These are phyloP conservation scores for Tuctoria greenei DNA, from an alignment of 176 grass and related monocot genomes.

Conservation along the genomic window DNA sequence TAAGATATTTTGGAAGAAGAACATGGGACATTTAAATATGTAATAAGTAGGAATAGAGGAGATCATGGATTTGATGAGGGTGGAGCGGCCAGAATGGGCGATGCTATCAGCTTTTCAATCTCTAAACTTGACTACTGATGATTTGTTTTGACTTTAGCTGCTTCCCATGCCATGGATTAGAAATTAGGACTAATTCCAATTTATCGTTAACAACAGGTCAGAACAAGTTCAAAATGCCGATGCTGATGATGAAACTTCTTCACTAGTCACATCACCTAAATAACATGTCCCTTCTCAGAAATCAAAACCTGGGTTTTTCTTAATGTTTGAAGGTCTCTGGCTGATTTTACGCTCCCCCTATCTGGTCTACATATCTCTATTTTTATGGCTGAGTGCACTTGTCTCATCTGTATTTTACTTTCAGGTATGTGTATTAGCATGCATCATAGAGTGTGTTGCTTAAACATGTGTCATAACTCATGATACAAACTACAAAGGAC, in stretches of 20 bases:
- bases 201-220: slow-evolving; percentile 39
- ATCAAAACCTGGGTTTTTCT: slow-evolving; percentile 47
- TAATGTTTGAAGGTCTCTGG: slow-evolving; percentile 92
- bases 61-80: too few relatives aligned
- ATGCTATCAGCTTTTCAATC: too few relatives aligned
- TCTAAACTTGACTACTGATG: too few relatives aligned
- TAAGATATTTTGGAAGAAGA: too few relatives aligned
- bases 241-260: slow-evolving; percentile 59
- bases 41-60: too few relatives aligned
- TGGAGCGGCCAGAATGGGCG: too few relatives aligned
- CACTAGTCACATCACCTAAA: slow-evolving; percentile 61
- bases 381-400: slow-evolving; percentile 87
- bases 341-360: slow-evolving; percentile 70
- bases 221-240: slow-evolving; percentile 20
- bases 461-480: background rate
- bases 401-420: slow-evolving; percentile 91
- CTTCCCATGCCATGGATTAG: background rate
- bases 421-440: slow-evolving; percentile 49
- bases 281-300: slow-evolving; percentile 35
- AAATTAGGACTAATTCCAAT: background rate
- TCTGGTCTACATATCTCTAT: slow-evolving; percentile 74
- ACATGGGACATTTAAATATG: too few relatives aligned
- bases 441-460: background rate
- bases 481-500: background rate
- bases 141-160: background rate